A percentile compares a stretch with the other conserved stretches of the same genome.
Conservation (phyloP, 2,329 filamentous ascomycete species). For the Phoma sp. region DNA sequence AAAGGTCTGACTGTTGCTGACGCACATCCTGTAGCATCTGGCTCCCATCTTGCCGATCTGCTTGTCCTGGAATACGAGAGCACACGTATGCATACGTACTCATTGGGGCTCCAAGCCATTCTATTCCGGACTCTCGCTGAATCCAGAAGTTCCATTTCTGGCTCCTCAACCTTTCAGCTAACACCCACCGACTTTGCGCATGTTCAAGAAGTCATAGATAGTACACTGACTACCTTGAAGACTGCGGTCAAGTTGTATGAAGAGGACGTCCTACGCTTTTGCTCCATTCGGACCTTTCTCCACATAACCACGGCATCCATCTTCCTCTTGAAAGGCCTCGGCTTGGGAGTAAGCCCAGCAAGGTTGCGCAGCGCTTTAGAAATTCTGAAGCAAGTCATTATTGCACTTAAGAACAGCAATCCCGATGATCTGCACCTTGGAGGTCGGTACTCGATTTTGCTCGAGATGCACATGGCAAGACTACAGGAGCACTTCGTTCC, state of each 20-base stretch:
- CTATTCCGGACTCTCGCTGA: neutral
- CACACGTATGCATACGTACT: neutral
- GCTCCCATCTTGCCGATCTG: neutral
- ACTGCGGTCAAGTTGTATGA: neutral
- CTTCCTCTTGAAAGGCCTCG: neutral
- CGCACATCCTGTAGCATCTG: neutral
- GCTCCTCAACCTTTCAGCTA: neutral
- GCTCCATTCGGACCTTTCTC: neutral
- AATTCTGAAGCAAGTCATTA: neutral
- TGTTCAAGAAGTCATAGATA: neutral
- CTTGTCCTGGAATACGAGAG: neutral
- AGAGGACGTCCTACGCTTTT: neutral
- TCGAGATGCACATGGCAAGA: conserved; percentile 3
- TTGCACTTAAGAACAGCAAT: neutral
- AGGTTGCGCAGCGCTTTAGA: neutral
- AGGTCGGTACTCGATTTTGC: neutral
- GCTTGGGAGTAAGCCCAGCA: neutral
- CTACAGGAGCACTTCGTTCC: conserved; percentile 3
- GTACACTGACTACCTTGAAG: neutral
- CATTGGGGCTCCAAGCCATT: neutral
- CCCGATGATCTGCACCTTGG: neutral
- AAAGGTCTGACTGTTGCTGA: too few relatives aligned
- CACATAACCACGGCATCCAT: neutral
- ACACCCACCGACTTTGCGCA: neutral
- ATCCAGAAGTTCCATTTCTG: neutral